A percentile compares a stretch with the other conserved stretches of the same genome.
These are phyloP conservation scores for Globisporangium echinulatum DNA, from an alignment of 352 stramenopile species.

Conservation along the genomic window DNA sequence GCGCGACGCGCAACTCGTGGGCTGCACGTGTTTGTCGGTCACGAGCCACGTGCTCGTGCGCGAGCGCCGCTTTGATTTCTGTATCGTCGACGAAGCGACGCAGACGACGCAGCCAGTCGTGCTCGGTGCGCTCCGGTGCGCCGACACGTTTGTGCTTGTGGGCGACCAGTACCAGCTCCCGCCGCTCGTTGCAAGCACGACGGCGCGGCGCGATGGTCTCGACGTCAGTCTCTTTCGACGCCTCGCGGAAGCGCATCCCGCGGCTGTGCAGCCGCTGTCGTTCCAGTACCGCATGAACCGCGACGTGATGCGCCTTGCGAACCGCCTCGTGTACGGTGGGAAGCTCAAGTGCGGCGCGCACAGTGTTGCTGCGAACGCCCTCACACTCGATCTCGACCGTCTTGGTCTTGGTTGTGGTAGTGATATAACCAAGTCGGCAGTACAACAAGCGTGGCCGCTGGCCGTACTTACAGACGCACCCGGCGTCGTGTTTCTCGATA, in stretches of 20 bases:
- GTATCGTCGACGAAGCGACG: conserved; percentile 97
- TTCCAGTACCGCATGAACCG: conserved; percentile 98
- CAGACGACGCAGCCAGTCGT: conserved; percentile 97
- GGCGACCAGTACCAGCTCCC: conserved; percentile 98
- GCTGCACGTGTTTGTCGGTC: conserved; percentile 70
- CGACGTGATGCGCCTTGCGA: conserved; percentile 94
- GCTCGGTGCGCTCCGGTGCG: conserved; percentile 89
- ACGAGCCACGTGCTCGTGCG: conserved; percentile 72
- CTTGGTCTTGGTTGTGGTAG: background rate
- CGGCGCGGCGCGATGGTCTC: conserved; percentile 84
- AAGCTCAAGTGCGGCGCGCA: conserved; percentile 90
- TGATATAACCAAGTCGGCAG: too few relatives aligned
- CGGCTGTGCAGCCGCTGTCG: conserved; percentile 90
- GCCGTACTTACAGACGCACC: conserved; percentile 25
- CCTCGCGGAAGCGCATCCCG: conserved; percentile 88
- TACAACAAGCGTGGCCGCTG: conserved; percentile 18
- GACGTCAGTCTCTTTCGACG: conserved; percentile 88
- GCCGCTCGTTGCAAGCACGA: conserved; percentile 89
- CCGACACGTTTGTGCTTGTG: conserved; percentile 95
- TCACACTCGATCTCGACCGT: conserved; percentile 9
- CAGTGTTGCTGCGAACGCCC: conserved; percentile 39
- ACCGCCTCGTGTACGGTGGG: conserved; percentile 91
- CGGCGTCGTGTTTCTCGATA: conserved; percentile 86
- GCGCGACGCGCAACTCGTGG: conserved; percentile 46
- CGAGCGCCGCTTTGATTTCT: conserved; percentile 94